Base-by-base conservation (phyloP, 2,329 filamentous ascomycete genomes). In the Onygena corvina region DNA sequence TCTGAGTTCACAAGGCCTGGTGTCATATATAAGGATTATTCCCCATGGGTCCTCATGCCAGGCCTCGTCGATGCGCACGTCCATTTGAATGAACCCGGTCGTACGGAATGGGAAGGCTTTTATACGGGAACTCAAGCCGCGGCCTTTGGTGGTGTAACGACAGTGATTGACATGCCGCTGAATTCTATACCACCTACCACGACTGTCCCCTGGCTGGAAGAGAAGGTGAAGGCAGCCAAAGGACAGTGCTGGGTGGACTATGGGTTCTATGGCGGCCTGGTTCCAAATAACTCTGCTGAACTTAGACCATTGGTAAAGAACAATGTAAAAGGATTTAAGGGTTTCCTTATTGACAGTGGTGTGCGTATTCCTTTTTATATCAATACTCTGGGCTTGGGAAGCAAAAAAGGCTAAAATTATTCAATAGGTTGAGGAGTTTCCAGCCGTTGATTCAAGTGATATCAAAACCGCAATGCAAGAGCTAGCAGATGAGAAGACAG, bases 61-160 rank as follows among this genome's bases (percentile, higher is more conserved):
- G 92, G 92, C 16, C 74, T 98, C 25, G 90, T 98, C 14, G 92
- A 98, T 65, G 90, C 92, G 30, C 92, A 98, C 65, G 92, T 98
- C 31, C 92, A 98, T 70, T 79, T 96, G 58, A 96, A 96, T 62
- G 92, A 98, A 70, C 92, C 92, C 0, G 92, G 92, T 35, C 79
- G 92, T 50, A 95, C 90, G 47, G 90, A 95, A 76, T 96, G 92
- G 92, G 92, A 98, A 64, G 92, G 92, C 8, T 98, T 98, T 73
- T 85, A 83, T 72, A 95, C 89, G 0, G 92, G 92, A 45, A 96
- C 92, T 20, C 79, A 86, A 59, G 92, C 92, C 29, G 92, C 92
- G 3, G 92, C 92, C 8, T 93, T 90, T 59, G 92, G 92, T 34
- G 92, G 92, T 59, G 92, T 96, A 21, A 98, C 92, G 3, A 96